Evolutionary conservation across 257 asterid species (phyloP), one percentile per base, ranked within the genome.

Genomic region (Rehmannia glutinosa): DNA sequence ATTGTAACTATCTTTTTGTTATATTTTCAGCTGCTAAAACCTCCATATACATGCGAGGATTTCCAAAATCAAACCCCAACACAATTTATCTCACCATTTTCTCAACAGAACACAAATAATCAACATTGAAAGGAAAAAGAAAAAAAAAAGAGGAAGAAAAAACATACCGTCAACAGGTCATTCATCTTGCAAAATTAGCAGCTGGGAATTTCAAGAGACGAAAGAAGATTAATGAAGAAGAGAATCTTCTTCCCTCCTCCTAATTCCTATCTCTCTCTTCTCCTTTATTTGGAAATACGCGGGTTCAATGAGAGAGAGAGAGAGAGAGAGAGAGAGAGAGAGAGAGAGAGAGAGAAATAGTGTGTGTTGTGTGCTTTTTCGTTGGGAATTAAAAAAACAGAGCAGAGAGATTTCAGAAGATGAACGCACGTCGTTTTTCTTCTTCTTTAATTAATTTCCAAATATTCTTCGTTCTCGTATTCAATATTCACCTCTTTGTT

Each of bases 161-260:
- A 59, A 32, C 33, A 33, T 78, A 85, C 95, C 78, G 84, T 28
- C 72, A 83, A 77, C 59, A 88, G 96, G 74, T 88, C 90, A 27
- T 88, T 85, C 96, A 85, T 88, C 64, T 63, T 76, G 80, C 45
- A 47, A 28, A 46, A 25, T 39, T 13, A 64, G 69, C 68, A 53
- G 75, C 55, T 47, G 15, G 60, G 49, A 33, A 21, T 74, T 68
- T 73, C 72, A 38, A 46, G 75, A 71, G 71, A 62, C 39, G 67
- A 59, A 50, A 39, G 73, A 69, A 30, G 65, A 24, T 56, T 17
- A 16, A 49, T 41, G 61, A 64, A 38, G 43, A 30, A 49, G 66
- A 62, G 70, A n/a, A 58, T 21, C 69, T 32, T 60, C 42, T 53
- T 17, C 50, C 33, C 47, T 8, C 30, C 43, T 45, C 7, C n/a